Conservation (phyloP, 441 rosid genomes). For the Theobroma grandiflorum region DNA sequence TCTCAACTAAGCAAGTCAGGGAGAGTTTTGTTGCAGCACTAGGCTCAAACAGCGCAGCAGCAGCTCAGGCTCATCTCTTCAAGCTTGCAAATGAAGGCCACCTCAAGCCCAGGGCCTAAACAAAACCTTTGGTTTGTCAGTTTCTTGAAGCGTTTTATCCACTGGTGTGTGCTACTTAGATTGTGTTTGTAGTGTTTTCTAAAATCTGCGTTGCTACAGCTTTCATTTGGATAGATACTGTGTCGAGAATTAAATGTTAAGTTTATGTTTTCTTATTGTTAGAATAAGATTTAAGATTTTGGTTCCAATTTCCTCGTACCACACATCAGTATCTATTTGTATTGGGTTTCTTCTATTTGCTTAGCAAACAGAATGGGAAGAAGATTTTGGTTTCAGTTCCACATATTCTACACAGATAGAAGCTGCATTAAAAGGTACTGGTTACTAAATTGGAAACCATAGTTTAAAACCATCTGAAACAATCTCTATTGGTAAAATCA, state of each 20-base stretch:
- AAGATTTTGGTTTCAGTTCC: neutral
- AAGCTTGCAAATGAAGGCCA: conserved; percentile 78
- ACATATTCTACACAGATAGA: neutral
- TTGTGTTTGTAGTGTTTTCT: conserved; percentile 7
- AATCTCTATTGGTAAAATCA: neutral
- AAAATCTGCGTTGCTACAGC: conserved; percentile 24
- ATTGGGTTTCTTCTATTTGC: neutral
- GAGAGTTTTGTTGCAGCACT: conserved; percentile 55
- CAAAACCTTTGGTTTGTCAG: conserved; percentile 6
- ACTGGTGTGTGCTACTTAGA: conserved; percentile 22
- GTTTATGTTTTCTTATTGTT: conserved; percentile 23
- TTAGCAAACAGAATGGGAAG: neutral
- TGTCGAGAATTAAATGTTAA: conserved; percentile 5
- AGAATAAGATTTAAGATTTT: conserved; percentile 15
- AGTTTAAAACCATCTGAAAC: neutral
- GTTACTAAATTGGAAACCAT: neutral
- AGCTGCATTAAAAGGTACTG: too few relatives aligned
- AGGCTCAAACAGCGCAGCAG: conserved; percentile 59
- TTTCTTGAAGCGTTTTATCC: conserved; percentile 18
- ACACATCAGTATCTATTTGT: neutral
- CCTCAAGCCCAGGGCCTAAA: conserved; percentile 50
- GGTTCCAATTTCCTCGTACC: neutral
- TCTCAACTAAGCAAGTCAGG: conserved; percentile 64
- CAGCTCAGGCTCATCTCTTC: conserved; percentile 68
- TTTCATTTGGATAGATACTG: conserved; percentile 27